phyloP scores from a whole-genome alignment of 1,284 basidiomycete species.

The Ceratobasidium sp. region DNA sequence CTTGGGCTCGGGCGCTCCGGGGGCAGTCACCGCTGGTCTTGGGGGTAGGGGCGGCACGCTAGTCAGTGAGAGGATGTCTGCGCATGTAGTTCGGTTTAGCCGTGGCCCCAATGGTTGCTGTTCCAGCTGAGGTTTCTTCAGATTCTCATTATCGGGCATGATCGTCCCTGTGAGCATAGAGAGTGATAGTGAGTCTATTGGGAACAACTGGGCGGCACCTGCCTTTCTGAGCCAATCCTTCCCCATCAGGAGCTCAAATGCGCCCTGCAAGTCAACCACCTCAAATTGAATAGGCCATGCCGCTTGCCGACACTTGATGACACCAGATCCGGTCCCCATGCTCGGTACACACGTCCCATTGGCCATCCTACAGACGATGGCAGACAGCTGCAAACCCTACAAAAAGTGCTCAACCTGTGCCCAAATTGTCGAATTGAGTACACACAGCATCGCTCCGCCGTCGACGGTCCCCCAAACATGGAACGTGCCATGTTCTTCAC shows the following conservation, averaged over 20 bases:
- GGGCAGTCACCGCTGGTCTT: no score
- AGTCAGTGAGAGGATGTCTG: background rate
- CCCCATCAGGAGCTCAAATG: conserved; percentile 17
- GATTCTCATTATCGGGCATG: conserved; percentile 8
- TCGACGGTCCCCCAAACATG: conserved; percentile 15
- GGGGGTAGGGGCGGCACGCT: no score
- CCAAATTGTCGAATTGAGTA: conserved; percentile 8
- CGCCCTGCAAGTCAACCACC: conserved; percentile 12
- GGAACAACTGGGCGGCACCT: background rate
- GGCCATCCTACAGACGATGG: conserved; percentile 18
- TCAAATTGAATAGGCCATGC: conserved; percentile 20
- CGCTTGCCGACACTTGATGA: background rate
- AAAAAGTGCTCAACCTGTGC: conserved; percentile 16
- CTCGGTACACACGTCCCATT: conserved; percentile 7
- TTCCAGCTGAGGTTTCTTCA: background rate
- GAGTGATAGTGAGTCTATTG: background rate
- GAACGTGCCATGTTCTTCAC: background rate
- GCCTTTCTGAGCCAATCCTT: conserved; percentile 20
- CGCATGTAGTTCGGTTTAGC: background rate
- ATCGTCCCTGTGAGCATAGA: background rate
- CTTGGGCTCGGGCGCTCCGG: no score
- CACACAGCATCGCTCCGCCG: conserved; percentile 27
- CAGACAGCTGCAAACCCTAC: background rate
- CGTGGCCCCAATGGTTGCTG: background rate
- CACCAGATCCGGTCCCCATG: background rate